Evolutionary conservation across 1,139 yeast species (phyloP).

Genomic region (Debaryomycetaceae sp.): DNA sequence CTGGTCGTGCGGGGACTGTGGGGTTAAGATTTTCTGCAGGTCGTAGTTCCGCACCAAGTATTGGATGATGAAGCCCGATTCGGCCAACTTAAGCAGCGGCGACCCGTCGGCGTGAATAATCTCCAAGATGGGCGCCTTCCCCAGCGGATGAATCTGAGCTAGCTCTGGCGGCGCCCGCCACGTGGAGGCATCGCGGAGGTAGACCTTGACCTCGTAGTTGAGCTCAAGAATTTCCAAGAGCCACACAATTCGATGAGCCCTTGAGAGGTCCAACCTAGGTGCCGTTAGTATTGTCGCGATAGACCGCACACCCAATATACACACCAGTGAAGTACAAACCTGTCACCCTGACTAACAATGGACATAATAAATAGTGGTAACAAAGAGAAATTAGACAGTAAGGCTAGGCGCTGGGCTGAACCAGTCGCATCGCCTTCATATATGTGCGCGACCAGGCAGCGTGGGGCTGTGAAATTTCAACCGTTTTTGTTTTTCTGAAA

Average conservation of each 20-base stretch:
- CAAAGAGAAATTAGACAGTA: no score
- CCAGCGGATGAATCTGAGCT: conserved; percentile 51
- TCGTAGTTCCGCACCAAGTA: conserved; percentile 42
- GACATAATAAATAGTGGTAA: no score
- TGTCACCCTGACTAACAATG: conserved; percentile 14
- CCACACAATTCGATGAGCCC: conserved; percentile 55
- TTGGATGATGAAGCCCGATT: conserved; percentile 45
- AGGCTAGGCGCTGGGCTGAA: no score
- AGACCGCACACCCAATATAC: conserved; percentile 11
- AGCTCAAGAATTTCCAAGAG: conserved; percentile 48
- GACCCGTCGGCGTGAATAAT: conserved; percentile 43
- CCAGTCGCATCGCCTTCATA: no score
- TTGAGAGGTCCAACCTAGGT: conserved; percentile 45
- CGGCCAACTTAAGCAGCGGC: conserved; percentile 33
- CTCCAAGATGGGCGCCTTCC: conserved; percentile 53
- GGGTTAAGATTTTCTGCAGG: conserved; percentile 27
- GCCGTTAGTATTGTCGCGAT: conserved; percentile 5
- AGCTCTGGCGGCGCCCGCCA: conserved; percentile 44
- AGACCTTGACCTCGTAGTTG: conserved; percentile 48
- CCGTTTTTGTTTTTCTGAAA: no score
- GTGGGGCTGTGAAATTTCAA: no score
- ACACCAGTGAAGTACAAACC: conserved; percentile 29
- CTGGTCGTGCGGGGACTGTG: conserved; percentile 27
- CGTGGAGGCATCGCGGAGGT: conserved; percentile 42
- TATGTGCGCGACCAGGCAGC: no score